Evolutionary conservation across 139 green algal genomes (phyloP), one percentile per base, ranked within the genome.

Genomic region (Chlorella sp.): DNA sequence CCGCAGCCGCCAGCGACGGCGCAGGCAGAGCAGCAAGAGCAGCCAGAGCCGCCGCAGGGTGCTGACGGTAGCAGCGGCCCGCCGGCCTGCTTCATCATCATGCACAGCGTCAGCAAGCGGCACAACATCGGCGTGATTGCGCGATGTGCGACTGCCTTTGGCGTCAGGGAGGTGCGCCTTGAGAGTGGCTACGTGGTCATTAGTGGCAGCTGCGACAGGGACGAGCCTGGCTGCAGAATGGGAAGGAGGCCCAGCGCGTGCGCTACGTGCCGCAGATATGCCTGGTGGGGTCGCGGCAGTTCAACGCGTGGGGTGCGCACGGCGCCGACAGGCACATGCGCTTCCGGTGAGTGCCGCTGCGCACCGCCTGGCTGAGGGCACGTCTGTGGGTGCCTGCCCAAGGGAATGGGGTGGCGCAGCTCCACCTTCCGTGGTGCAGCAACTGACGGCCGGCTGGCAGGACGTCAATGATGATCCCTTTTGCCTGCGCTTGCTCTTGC

Each of bases 301-400:
- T 92, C 87, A 95, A 94, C 72, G 90, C 87, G 0, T 98, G 98
- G 79, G 94, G 94, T 0, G 86, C 76, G 10, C 94, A 98, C 68
- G 94, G 94, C 17, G 69, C 42, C 20, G 81, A 85, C 26, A 50
- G 27, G 14, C 74, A 91, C 62, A 88, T 97, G 0, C 30, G 75
- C 20, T 77, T 92, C 42, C 42, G 35, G 66, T 71, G 63, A 31
- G 63, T 70, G 60, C n/a, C n/a, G n/a, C n/a, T n/a, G n/a, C n/a
- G n/a, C n/a, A 55, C 10, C 10, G 17, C 42, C 42, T 10, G 17
- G 42, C 42, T 55, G 42, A 17, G 42, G 17, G 42, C 10, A 17
- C 10, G 42, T 10, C 10, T 26, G 42, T 26, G 42, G 42, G 42
- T 26, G 42, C 10, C 10, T 26, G 42, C 10, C 10, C 17, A 55